Evolutionary conservation across 2,329 filamentous ascomycete species (phyloP), one percentile per base, ranked within the genome.

Genomic region (Colletotrichum noveboracense): DNA sequence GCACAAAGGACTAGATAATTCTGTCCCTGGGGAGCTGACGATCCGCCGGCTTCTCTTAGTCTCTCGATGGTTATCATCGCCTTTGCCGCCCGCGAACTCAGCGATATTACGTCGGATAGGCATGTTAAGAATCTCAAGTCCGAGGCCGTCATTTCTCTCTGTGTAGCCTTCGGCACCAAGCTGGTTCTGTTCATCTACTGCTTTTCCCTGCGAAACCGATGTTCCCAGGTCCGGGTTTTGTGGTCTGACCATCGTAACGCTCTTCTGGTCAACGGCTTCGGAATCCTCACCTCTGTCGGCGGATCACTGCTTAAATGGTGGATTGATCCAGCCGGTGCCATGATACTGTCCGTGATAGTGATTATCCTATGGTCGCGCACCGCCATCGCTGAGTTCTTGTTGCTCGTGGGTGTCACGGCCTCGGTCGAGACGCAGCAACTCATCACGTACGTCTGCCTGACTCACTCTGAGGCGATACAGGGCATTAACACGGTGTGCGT

Each of bases 161-260:
- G 89, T 56, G 90, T 95, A 64, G 97, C 96, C 14, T 98, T 98
- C 82, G 85, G 84, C 56, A 98, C 96, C 24, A 98, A 98, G 83
- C 87, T 98, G n/a, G 81, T 80, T 7, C 89, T 98, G 1, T 98
- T 98, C 84, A 80, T 97, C 32, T 98, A 98, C 87, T 98, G 96
- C 86, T 98, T 94, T 92, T 92, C 95, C 6, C 86, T 98, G 80
- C 93, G 96, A 78, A 94, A 98, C 86, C 94, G 95, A 81, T 98
- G 98, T 87, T 95, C 93, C 76, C 96, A 98, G 84, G 92, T 98
- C 77, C 91, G 94, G 70, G 98, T 98, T 82, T 88, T 98, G n/a
- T 98, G 96, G 96, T 94, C 97, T 84, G 96, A 98, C 81, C 97
- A 99, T 86, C 93, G 97, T 77, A 98, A 98, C 82, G 97, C 98